Evolutionary conservation across 2,329 filamentous ascomycete genomes (phyloP).

Genomic region (Aspergillus phoenicis): DNA sequence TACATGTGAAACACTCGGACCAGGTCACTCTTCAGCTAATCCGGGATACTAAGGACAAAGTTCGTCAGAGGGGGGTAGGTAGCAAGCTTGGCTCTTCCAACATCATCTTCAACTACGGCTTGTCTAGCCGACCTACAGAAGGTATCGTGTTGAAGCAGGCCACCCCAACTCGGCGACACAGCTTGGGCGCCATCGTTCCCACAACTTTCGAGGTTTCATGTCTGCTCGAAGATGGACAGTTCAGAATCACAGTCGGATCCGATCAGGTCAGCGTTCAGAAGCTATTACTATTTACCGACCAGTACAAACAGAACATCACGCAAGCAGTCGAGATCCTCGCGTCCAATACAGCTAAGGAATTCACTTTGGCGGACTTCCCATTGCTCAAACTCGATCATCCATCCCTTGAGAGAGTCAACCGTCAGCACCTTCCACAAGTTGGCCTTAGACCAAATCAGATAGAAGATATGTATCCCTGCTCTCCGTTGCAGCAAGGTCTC

Average conservation of each 20-base stretch:
- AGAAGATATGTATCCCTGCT: slow-evolving; percentile 28
- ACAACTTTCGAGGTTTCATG: not conserved
- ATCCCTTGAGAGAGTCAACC: not conserved
- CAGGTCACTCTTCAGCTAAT: not conserved
- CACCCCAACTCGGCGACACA: not conserved
- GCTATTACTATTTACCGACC: not conserved
- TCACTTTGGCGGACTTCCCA: not conserved
- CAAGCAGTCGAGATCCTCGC: not conserved
- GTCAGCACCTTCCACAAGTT: not conserved
- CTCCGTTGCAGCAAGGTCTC: slow-evolving; percentile 30
- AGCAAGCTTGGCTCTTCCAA: not conserved
- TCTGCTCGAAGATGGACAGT: not conserved
- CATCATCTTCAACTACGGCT: not conserved
- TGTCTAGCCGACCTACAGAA: not conserved
- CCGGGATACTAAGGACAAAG: not conserved
- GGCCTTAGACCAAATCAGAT: slow-evolving; percentile 14
- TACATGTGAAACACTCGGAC: not conserved
- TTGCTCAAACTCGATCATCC: not conserved
- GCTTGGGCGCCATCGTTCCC: not conserved
- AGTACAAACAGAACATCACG: not conserved
- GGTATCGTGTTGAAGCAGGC: not conserved
- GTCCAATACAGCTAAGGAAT: not conserved
- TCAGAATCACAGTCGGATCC: not conserved
- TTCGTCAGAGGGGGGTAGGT: not conserved
- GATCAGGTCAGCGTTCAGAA: not conserved